Evolutionary conservation across 345 rosid species (phyloP), one percentile per base, ranked within the genome.

Genomic region (Eucalyptus tenuipes): DNA sequence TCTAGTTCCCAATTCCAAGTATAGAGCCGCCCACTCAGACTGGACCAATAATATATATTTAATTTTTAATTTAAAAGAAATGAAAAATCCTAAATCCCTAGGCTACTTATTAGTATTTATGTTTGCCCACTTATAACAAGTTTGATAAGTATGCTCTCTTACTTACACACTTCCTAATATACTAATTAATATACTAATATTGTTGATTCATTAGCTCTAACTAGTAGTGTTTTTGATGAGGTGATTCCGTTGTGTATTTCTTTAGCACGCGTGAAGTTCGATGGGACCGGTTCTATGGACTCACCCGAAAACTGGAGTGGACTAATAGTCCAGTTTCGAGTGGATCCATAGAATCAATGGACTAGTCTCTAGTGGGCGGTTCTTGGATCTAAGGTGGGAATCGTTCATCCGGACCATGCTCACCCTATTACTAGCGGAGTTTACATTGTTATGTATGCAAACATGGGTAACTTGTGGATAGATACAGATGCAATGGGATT

Each of bases 1-100:
- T 52, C 1, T 0, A 0, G 0, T 50, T 50, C 22, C 4, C 2
- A 0, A 0, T 52, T 18, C 1, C 22, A 52, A 52, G 1, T 52
- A 0, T 52, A 0, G 57, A 18, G 57, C 10, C 5, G 2, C 22
- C 0, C 10, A 52, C 0, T 52, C 0, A 0, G 4, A 52, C 0
- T 0, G 2, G 2, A 18, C 1, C 1, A 2, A 52, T 52, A 18
- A 52, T 0, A 49, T 15, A 45, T 4, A 45, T 45, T 2, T 45
- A 48, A 12, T 12, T 1, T 16, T 49, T 6, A 50, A 6, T 16
- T 16, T 7, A 0, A 49, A 50, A 1, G n/a, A 50, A 3, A 52
- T 7, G 9, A 18, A 52, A 49, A 52, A 52, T 52, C 55, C 24
- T 52, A 3, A 52, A 52, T 18, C 55, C 22, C 55, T 50, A 50